phyloP scores from a whole-genome alignment of 2,329 filamentous ascomycete genomes.

The Bisporella sp. region DNA sequence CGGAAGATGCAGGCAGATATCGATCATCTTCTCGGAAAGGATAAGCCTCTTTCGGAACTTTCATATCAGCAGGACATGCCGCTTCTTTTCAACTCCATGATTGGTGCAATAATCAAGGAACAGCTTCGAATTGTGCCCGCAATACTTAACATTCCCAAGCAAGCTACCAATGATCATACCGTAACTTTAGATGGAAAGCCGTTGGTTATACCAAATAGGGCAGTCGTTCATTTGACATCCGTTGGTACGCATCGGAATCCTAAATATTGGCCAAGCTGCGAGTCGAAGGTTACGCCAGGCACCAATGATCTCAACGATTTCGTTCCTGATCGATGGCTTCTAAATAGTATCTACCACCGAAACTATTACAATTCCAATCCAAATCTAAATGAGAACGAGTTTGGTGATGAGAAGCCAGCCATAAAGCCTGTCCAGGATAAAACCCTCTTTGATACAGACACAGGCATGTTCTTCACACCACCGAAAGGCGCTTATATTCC shows the following conservation, averaged over 20 bases:
- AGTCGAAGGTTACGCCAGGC: constrained; percentile 57
- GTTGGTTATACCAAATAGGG: constrained; percentile 17
- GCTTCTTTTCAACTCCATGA: constrained; percentile 59
- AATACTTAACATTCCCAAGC: constrained; percentile 67
- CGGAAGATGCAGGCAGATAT: constrained; percentile 61
- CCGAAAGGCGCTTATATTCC: constrained; percentile 25
- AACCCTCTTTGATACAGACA: constrained; percentile 3
- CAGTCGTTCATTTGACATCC: constrained; percentile 37
- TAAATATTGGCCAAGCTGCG: constrained; percentile 41
- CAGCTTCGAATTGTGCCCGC: constrained; percentile 67
- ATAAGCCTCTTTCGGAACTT: constrained; percentile 56
- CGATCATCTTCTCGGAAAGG: constrained; percentile 53
- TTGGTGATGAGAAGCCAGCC: background rate
- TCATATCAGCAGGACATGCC: constrained; percentile 59
- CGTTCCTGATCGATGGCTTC: constrained; percentile 50
- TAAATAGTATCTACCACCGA: constrained; percentile 48
- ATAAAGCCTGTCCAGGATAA: constrained; percentile 3
- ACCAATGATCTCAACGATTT: constrained; percentile 33
- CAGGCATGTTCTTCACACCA: constrained; percentile 19
- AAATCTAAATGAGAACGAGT: too few relatives aligned
- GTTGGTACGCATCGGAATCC: constrained; percentile 45
- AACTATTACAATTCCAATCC: background rate
- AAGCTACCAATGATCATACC: constrained; percentile 45
- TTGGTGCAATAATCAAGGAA: constrained; percentile 73
- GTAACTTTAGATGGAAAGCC: constrained; percentile 32